phyloP scores from a whole-genome alignment of 73 alveolate genomes.

The Uronychia binucleata region DNA sequence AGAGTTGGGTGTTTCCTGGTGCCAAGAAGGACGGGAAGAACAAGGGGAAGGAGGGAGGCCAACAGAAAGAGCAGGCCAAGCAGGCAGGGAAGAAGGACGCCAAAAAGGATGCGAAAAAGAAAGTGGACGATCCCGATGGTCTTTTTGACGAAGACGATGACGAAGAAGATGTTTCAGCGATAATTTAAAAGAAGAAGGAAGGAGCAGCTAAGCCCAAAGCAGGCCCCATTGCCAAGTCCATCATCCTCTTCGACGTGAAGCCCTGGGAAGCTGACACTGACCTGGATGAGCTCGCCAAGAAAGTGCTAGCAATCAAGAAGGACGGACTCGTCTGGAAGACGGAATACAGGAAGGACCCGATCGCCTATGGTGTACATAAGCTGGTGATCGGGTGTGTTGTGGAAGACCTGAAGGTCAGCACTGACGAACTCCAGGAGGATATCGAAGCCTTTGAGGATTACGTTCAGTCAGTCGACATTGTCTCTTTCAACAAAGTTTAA shows the following conservation, averaged over 20 bases:
- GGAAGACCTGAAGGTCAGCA: conserved; percentile 64
- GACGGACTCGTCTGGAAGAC: conserved; percentile 87
- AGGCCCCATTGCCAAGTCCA: conserved; percentile 54
- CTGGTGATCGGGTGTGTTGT: conserved; percentile 79
- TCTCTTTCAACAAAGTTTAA: conserved; percentile 81
- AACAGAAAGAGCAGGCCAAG: conserved; percentile 21
- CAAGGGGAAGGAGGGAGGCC: conserved; percentile 25
- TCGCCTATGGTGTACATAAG: conserved; percentile 85
- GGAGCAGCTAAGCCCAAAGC: not conserved
- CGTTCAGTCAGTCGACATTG: conserved; percentile 85
- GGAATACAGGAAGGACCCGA: conserved; percentile 78
- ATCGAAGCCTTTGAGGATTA: conserved; percentile 47
- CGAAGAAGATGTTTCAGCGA: conserved; percentile 22
- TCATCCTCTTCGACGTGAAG: conserved; percentile 78
- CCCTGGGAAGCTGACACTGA: conserved; percentile 82
- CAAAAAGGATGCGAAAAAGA: not conserved
- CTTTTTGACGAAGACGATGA: conserved; percentile 34
- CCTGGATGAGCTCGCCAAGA: conserved; percentile 75
- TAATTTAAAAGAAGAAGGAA: conserved; percentile 9
- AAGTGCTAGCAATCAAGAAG: conserved; percentile 56
- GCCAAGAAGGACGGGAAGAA: conserved; percentile 16
- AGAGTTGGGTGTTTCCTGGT: conserved; percentile 30
- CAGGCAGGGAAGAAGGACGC: not conserved
- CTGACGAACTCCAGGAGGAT: conserved; percentile 50
- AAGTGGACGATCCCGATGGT: conserved; percentile 16